phyloP scores from a whole-genome alignment of 2,329 filamentous ascomycete species.

The Fusarium abutilonis region DNA sequence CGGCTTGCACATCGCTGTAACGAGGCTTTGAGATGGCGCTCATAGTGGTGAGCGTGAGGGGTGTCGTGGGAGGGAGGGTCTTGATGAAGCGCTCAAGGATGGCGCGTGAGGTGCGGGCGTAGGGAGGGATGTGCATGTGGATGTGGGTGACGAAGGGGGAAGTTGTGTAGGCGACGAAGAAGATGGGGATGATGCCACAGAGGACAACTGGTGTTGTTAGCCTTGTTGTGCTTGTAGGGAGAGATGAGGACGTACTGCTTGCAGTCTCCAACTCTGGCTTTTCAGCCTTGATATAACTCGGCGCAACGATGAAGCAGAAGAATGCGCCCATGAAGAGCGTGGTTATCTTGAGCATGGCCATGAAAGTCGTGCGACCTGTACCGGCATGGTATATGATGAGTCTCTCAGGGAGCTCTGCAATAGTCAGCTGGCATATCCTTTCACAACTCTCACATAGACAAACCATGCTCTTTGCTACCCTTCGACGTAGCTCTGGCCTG shows the following conservation, averaged over 20 bases:
- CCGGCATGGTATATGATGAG: constrained; percentile 82
- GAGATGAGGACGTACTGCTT: constrained; percentile 49
- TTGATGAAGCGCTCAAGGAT: constrained; percentile 63
- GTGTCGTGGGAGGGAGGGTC: constrained; percentile 56
- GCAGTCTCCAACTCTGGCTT: constrained; percentile 51
- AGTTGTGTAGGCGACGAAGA: constrained; percentile 71
- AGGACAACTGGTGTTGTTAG: constrained; percentile 59
- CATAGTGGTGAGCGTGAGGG: constrained; percentile 65
- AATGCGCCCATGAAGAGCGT: constrained; percentile 75
- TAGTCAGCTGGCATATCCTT: neutral
- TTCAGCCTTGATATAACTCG: constrained; percentile 61
- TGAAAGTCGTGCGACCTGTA: constrained; percentile 70
- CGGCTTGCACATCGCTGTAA: constrained; percentile 55
- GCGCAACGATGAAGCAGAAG: constrained; percentile 71
- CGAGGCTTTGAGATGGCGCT: constrained; percentile 65
- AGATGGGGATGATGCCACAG: constrained; percentile 71
- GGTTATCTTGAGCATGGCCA: constrained; percentile 76
- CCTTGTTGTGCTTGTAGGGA: neutral
- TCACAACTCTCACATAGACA: rapidly evolving
- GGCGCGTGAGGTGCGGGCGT: constrained; percentile 69
- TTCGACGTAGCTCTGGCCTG: constrained; percentile 44
- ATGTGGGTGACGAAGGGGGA: constrained; percentile 78
- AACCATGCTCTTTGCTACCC: constrained; percentile 38
- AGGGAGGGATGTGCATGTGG: constrained; percentile 72
- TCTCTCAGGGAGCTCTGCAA: constrained; percentile 62